Evolutionary conservation across 1,284 basidiomycete species (phyloP).

Genomic region (Apiotrichum mycotoxinovorans): DNA sequence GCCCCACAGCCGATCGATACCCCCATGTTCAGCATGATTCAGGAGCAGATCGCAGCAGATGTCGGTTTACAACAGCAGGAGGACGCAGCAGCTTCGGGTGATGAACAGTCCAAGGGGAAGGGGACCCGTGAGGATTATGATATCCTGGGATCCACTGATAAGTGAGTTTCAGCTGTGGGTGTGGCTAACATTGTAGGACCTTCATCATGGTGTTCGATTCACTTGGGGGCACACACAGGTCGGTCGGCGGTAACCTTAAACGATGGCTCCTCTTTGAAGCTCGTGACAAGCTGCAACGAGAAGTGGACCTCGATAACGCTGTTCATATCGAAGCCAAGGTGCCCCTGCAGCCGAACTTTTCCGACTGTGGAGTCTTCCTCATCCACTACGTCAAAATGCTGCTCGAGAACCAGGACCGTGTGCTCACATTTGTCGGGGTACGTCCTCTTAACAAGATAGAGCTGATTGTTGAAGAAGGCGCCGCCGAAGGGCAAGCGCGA

Average conservation of each 20-base stretch:
- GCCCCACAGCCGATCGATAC: conserved; percentile 15
- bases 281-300: conserved; percentile 62
- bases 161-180: conserved; percentile 18
- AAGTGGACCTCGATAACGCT: conserved; percentile 49
- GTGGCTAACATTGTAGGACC: conserved; percentile 54
- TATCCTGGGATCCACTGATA: conserved; percentile 15
- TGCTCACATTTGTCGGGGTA: conserved; percentile 42
- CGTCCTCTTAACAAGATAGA: conserved; percentile 1
- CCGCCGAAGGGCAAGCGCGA: conserved; percentile 17
- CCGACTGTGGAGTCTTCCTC: conserved; percentile 55
- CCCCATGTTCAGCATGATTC: neutral
- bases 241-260: conserved; percentile 61
- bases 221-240: conserved; percentile 64
- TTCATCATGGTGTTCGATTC: conserved; percentile 86
- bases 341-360: conserved; percentile 53
- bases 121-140: conserved; percentile 9
- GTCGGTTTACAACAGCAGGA: neutral
- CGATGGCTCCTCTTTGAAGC: conserved; percentile 77
- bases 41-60: neutral
- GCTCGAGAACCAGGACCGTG: conserved; percentile 30
- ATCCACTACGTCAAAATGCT: conserved; percentile 49
- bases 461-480: conserved; percentile 18
- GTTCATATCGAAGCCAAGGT: conserved; percentile 36
- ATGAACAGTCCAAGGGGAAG: neutral
- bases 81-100: neutral